Percentiles rank a stretch among this genome's conserved stretches.
These are phyloP conservation scores for Hypomyces perniciosus DNA, from an alignment of 2,329 filamentous ascomycete species.

Conservation along the genomic window DNA sequence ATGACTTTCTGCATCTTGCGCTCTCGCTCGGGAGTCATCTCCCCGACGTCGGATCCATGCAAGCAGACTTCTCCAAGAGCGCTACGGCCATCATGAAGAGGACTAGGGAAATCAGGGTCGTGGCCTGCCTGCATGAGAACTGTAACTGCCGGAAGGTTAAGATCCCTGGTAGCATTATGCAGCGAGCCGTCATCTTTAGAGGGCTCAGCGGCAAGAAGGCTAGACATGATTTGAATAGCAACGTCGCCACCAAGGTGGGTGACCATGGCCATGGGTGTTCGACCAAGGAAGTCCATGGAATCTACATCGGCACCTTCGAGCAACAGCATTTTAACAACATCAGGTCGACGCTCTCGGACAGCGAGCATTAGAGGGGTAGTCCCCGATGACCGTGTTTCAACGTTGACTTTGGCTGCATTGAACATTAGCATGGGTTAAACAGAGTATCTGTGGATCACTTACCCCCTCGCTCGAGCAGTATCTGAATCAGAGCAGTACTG, in stretches of 20 bases:
- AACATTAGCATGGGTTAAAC: constrained; percentile 11
- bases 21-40: constrained; percentile 41
- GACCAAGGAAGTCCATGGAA: constrained; percentile 48
- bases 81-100: constrained; percentile 55
- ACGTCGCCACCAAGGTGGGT: constrained; percentile 49
- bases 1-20: constrained; percentile 54
- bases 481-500: constrained; percentile 50
- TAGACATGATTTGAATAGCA: constrained; percentile 47
- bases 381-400: constrained; percentile 45
- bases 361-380: constrained; percentile 56
- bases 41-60: constrained; percentile 42
- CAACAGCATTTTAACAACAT: constrained; percentile 52
- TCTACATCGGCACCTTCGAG: constrained; percentile 55
- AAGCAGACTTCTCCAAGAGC: constrained; percentile 59
- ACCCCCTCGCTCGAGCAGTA: constrained; percentile 45
- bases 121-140: constrained; percentile 54
- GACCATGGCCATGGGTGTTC: constrained; percentile 55
- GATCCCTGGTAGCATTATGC: constrained; percentile 56
- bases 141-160: constrained; percentile 51
- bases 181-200: constrained; percentile 59
- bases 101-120: constrained; percentile 59
- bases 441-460: constrained; percentile 14
- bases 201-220: constrained; percentile 49
- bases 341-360: constrained; percentile 48
- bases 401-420: constrained; percentile 49